Conservation (phyloP, 345 rosid species). For the Murraya koenigii region DNA sequence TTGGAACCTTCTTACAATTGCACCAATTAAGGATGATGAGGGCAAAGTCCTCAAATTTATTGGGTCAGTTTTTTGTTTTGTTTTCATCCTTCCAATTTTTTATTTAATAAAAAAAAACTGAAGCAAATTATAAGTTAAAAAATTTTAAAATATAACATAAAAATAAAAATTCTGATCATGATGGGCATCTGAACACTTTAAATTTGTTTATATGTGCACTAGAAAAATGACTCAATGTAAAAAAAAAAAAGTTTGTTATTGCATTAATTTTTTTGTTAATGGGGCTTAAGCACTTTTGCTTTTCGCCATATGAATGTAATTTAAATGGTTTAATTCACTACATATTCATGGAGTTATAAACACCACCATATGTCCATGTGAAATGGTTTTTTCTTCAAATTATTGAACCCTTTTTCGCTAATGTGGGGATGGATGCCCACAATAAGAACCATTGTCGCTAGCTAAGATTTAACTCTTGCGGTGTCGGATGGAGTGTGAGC, state of each 20-base stretch:
- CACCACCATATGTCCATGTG: not conserved
- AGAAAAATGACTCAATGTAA: no score
- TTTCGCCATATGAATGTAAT: no score
- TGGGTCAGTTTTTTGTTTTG: slow-evolving; percentile 54
- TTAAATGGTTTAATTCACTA: not conserved
- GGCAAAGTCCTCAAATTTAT: slow-evolving; percentile 88
- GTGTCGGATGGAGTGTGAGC: slow-evolving; percentile 27
- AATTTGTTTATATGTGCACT: no score
- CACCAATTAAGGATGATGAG: slow-evolving; percentile 88
- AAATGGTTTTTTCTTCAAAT: not conserved
- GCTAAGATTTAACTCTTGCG: not conserved
- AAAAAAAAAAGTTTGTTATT: no score
- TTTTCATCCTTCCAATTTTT: no score
- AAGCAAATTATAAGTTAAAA: no score
- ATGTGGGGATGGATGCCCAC: not conserved
- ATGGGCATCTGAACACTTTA: no score
- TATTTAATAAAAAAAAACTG: no score
- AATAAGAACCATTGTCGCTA: not conserved
- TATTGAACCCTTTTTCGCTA: not conserved
- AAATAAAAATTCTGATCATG: no score
- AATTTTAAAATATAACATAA: not conserved
- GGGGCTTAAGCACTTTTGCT: no score
- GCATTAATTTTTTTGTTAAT: no score
- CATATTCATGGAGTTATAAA: not conserved
- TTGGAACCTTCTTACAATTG: slow-evolving; percentile 94